These are phyloP conservation scores for Volvox carteri DNA, from an alignment of 163 green algal species.

Conservation along the genomic window DNA sequence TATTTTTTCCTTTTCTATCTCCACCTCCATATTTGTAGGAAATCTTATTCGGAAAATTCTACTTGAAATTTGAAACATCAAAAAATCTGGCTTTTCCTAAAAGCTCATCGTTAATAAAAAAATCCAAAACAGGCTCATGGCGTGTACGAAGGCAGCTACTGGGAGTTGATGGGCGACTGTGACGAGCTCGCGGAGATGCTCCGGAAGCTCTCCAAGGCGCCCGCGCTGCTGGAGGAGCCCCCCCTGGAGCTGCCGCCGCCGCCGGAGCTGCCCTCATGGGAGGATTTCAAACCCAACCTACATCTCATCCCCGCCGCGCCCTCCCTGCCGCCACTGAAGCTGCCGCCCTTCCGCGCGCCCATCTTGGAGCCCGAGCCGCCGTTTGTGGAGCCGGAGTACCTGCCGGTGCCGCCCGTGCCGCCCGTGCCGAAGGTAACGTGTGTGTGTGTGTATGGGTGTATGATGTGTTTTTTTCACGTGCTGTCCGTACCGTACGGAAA, in stretches of 20 bases:
- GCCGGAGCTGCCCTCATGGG: constrained; percentile 67
- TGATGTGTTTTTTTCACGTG: neutral
- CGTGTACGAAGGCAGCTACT: constrained; percentile 83
- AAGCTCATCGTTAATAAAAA: neutral
- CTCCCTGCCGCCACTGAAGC: constrained; percentile 58
- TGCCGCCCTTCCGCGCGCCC: constrained; percentile 68
- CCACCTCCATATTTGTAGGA: neutral
- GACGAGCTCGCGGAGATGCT: constrained; percentile 70
- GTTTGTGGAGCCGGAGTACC: constrained; percentile 63
- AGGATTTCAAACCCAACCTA: constrained; percentile 73
- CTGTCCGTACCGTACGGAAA: too few species aligned
- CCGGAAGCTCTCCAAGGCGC: constrained; percentile 62
- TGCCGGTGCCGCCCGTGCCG: constrained; percentile 65
- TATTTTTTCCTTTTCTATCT: neutral
- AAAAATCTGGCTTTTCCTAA: neutral
- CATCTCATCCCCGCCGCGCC: constrained; percentile 56
- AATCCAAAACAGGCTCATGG: constrained; percentile 57
- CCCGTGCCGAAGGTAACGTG: constrained; percentile 29
- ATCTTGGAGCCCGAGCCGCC: constrained; percentile 61
- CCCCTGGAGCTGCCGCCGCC: constrained; percentile 67
- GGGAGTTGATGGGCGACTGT: constrained; percentile 73
- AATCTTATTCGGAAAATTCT: neutral
- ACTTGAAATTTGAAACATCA: neutral
- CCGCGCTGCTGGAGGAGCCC: constrained; percentile 66
- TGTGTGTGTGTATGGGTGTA: neutral